Base-by-base conservation (phyloP, 2,329 filamentous ascomycete species). In the Sclerotinia trifoliorum region DNA sequence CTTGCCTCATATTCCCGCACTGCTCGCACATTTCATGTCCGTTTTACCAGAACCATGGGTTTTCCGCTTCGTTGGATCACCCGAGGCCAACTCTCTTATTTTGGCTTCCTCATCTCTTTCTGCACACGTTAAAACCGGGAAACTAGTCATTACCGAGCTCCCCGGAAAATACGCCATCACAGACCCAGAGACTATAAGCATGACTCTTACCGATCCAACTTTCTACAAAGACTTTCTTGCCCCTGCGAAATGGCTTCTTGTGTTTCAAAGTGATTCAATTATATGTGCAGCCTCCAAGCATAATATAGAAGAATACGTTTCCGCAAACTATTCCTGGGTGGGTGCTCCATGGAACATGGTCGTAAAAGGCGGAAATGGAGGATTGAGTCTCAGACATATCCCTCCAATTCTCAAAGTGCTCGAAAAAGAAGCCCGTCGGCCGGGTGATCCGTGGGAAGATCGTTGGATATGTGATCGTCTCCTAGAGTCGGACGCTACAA, bases 11-110 rank as follows among this genome's bases (percentile, higher is more conserved):
- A 80, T 86, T 32, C 83, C 83, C 3, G 83, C 84, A 0, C 78
- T 85, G 51, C 79, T 85, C 76, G 78, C 85, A 29, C 84, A 86
- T 76, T 85, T 86, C 77, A 84, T 84, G 66, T 78, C 81, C 1
- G 81, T 85, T 26, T 80, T 86, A 4, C 84, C 84, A 5, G 81
- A 83, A 0, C 83, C 85, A 77, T 87, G 84, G 84, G 80, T 79
- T 32, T 85, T 86, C 77, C 80, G 80, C 52, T 85, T 86, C 78
- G 84, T 86, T 79, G 84, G 84, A 63, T 84, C 82, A 3, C 77
- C 79, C 4, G 74, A 78, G 70, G 83, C 82, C 46, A 78, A 83
- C 39, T 74, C 78, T 51, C 80, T 79, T 71, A 76, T 86, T 51
- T 78, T 54, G 7, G 39, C 79, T 46, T 78, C 81, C 51, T 79